Percentiles rank a stretch among this genome's conserved stretches.
phyloP scores from a whole-genome alignment of 257 asterid species.

The Coffea eugenioides region DNA sequence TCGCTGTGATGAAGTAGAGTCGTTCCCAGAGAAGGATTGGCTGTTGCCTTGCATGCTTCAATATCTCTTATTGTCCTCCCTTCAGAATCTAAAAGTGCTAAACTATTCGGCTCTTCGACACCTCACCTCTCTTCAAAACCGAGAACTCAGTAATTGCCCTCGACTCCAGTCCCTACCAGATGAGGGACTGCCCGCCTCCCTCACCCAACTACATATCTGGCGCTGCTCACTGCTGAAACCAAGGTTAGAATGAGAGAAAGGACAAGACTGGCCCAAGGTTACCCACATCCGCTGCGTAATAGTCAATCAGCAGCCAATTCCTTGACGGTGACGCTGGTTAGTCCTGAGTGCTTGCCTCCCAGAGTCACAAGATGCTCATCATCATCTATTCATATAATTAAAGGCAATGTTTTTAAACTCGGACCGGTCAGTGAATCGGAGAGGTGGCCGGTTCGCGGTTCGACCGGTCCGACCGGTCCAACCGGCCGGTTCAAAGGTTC shows the following conservation, averaged over 20 bases:
- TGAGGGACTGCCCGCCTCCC: neutral
- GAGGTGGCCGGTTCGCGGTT: too few species aligned
- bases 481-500: too few species aligned
- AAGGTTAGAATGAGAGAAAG: slow-evolving; percentile 7
- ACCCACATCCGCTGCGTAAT: neutral
- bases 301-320: neutral
- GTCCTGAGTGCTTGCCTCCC: too few species aligned
- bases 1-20: neutral
- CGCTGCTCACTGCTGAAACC: neutral
- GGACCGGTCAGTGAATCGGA: too few species aligned
- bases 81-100: neutral
- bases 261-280: slow-evolving; percentile 11
- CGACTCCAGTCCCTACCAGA: neutral
- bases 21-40: neutral
- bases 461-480: too few species aligned
- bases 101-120: neutral
- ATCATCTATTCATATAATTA: too few species aligned
- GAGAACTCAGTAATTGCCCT: neutral
- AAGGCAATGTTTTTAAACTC: too few species aligned
- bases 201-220: neutral
- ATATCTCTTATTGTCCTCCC: rapidly evolving
- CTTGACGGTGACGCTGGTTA: too few species aligned
- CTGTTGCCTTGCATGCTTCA: neutral
- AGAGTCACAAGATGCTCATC: too few species aligned
- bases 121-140: slow-evolving; percentile 12